phyloP scores from a whole-genome alignment of 306 rosid genomes.

The Comarum palustre region DNA sequence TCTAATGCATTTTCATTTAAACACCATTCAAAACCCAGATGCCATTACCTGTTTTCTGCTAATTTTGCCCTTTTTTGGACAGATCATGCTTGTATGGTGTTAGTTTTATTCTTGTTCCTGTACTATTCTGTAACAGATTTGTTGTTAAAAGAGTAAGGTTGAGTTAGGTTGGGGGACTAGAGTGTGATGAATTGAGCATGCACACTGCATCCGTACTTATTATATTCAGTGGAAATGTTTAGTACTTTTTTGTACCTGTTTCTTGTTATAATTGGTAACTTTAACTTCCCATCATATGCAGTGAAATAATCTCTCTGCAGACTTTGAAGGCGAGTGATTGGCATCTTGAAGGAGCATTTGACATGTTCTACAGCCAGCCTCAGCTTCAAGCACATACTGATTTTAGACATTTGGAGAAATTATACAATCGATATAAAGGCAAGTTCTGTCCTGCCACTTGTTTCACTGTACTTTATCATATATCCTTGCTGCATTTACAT shows the following conservation, averaged over 20 bases:
- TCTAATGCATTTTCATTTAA: not conserved
- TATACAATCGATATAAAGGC: constrained; percentile 95
- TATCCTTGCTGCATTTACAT: not conserved
- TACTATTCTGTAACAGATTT: not conserved
- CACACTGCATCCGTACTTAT: not conserved
- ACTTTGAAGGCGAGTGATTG: constrained; percentile 88
- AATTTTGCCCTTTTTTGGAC: not conserved
- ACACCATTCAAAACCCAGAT: not conserved
- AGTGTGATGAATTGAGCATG: not conserved
- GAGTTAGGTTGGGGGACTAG: not conserved
- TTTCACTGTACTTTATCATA: not conserved
- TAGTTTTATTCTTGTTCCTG: constrained; percentile 1
- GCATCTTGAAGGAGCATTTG: constrained; percentile 99
- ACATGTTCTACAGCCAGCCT: constrained; percentile 90
- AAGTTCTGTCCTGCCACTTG: constrained; percentile 30
- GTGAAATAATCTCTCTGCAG: constrained; percentile 85
- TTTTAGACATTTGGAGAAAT: constrained; percentile 93
- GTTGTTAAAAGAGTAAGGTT: not conserved
- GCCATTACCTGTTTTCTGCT: not conserved
- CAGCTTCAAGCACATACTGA: constrained; percentile 69
- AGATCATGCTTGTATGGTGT: not conserved
- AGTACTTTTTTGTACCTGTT: not conserved
- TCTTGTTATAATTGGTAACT: not conserved
- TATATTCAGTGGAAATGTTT: not conserved
- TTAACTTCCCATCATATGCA: constrained; percentile 30